These are phyloP conservation scores for Ophiostoma populinum DNA, from an alignment of 2,329 filamentous ascomycete genomes.

Conservation along the genomic window DNA sequence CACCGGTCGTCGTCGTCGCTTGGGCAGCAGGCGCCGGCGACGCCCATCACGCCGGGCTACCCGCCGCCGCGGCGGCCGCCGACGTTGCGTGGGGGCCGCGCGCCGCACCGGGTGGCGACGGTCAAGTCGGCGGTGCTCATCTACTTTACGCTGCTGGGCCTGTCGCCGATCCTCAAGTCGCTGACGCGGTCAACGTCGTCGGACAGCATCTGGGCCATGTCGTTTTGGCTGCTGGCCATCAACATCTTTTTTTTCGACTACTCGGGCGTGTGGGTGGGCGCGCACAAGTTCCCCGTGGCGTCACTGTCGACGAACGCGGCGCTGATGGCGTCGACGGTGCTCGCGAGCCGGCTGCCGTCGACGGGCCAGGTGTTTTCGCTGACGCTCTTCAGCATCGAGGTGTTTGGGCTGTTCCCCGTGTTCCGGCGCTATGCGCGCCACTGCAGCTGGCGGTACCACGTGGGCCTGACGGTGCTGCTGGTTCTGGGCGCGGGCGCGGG, in stretches of 20 bases:
- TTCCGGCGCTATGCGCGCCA: constrained; percentile 79
- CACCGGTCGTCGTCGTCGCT: constrained; percentile 1
- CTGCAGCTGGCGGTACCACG: constrained; percentile 65
- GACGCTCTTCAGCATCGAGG: constrained; percentile 90
- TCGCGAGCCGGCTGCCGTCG: constrained; percentile 73
- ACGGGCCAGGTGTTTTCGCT: constrained; percentile 91
- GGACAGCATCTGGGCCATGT: constrained; percentile 96
- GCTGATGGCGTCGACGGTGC: constrained; percentile 86
- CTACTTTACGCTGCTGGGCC: constrained; percentile 76
- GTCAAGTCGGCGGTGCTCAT: constrained; percentile 87
- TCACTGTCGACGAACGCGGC: constrained; percentile 86
- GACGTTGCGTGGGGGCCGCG: constrained; percentile 22
- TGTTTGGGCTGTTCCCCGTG: constrained; percentile 95
- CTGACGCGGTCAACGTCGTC: constrained; percentile 83
- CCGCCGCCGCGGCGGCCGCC: constrained; percentile 13
- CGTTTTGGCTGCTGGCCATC: constrained; percentile 78
- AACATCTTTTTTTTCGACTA: constrained; percentile 99
- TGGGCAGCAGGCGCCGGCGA: constrained; percentile 9
- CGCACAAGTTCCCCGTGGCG: constrained; percentile 43
- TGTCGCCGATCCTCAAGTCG: constrained; percentile 91
- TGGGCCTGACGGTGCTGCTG: constrained; percentile 55
- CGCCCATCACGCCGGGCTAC: constrained; percentile 16
- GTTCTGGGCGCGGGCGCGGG: constrained; percentile 68
- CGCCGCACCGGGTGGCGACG: constrained; percentile 48
- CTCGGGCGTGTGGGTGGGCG: constrained; percentile 41